phyloP scores from a whole-genome alignment of 163 green algal species.

The Chlorella variabilis region DNA sequence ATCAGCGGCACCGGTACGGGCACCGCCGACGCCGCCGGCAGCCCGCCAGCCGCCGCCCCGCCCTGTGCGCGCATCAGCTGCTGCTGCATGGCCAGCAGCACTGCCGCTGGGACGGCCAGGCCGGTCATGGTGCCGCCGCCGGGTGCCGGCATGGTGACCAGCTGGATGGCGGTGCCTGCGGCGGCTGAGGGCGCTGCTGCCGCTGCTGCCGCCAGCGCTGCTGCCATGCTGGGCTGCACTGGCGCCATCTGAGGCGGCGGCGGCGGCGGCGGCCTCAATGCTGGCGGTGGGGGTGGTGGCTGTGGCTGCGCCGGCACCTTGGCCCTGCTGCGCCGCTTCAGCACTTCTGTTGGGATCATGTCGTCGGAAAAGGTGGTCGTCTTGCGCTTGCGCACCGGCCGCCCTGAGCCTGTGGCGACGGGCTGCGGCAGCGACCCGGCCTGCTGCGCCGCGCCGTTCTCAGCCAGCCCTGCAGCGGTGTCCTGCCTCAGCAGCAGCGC shows the following conservation, averaged over 20 bases:
- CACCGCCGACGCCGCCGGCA: neutral
- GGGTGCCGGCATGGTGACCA: neutral
- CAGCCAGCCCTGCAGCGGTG: neutral
- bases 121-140: slow-evolving; percentile 5
- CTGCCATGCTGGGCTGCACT: neutral
- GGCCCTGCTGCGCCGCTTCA: neutral
- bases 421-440: neutral
- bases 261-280: too few species aligned
- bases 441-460: neutral
- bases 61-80: slow-evolving; percentile 7
- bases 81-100: slow-evolving; percentile 19
- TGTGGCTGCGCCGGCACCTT: too few species aligned
- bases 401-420: neutral
- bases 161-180: neutral
- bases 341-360: slow-evolving; percentile 22
- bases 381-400: slow-evolving; percentile 36
- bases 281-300: too few species aligned
- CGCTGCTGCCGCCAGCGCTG: neutral
- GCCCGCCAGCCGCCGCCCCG: too few species aligned
- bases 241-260: neutral
- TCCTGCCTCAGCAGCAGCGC: neutral
- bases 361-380: neutral
- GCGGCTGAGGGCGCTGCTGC: neutral
- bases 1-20: neutral
- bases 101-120: slow-evolving; percentile 1